Evolutionary conservation across 2,329 filamentous ascomycete genomes (phyloP), one percentile per base, ranked within the genome.

Genomic region (Aspergillus fischeri): DNA sequence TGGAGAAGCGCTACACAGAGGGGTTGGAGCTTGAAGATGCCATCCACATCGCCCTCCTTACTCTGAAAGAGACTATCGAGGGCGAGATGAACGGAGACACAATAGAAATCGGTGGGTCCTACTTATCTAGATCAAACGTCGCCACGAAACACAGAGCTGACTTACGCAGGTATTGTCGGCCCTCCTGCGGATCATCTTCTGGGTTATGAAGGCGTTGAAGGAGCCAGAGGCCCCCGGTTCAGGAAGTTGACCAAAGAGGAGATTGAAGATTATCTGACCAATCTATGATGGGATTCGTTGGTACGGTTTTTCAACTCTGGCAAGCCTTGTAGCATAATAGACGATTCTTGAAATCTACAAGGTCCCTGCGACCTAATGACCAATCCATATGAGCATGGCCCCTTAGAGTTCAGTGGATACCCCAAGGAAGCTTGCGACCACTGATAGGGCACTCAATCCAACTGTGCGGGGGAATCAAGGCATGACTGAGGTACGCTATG

Each of bases 1-100:
- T 99, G 74, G 94, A 99, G 84, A 99, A 99, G 87, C 84, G 94
- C 78, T 99, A 97, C 80, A 97, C 92, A 4, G 94, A 99, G 74
- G 92, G 92, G 44, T 79, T 99, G 72, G 94, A 99, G 83, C 81
- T 99, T 62, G 94, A 99, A 78, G 94, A 99, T 77, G 94, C 94
- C 9, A 94, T 99, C 66, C 94, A 99, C 78, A 99, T 99, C 80
- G 94, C 94, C 59, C 84, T 99, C 55, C 81, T 99, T 74, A 99
- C 94, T 27, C 81, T 99, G 73, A 99, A 99, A 83, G 94, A 99
- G 83, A 97, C 94, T 57, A 99, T 99, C 72, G 93, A 97, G 80
- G 94, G 94, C 57, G 94, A 97, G 80, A 97, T 97, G 93, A 97
- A 93, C 67, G 93, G 93, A 61, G 92, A 97, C 75, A 97, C 93